Evolutionary conservation across 768 basidiomycete species (phyloP), one percentile per base, ranked within the genome.

Genomic region (Amanita inopinata): DNA sequence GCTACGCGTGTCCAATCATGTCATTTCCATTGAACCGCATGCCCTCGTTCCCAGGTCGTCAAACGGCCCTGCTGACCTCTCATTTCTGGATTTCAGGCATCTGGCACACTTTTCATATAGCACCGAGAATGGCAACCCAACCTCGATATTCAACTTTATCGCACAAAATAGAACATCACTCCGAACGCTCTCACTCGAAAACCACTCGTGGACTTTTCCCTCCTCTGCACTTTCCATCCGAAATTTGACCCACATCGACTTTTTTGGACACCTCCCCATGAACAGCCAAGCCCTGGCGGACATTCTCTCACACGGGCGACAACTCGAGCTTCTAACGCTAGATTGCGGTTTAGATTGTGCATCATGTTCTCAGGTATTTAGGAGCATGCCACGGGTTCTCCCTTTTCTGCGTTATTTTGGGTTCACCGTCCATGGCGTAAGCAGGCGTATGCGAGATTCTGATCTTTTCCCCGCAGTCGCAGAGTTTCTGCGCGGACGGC

Each of bases 401-500:
- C 81, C 80, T 7, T 77, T 80, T 63, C 68, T 86, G 4, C 69
- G 71, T 2, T 72, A 82, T 54, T 83, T 86, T 53, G 64, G 73
- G 1, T 69, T 86, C 50, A 64, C 64, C 9, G 66, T 77, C 12
- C 55, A 60, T n/a, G 56, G 54, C 2, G 53, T 75, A 2, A 61
- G 64, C 9, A 63, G 70, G 38, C 61, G 73, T 14, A 57, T 69
- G 10, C 46, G 53, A 2, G 81, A 84, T 51, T 62, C 69, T 10
- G 81, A 81, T 51, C 63, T 85, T 3, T 81, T 84, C 62, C 80
- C 79, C 2, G 70, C 83, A 5, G 67, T 86, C 32, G 68, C 76
- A 3, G 80, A 77, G 22, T 83, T 84, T 54, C 59, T 86, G 24
- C 70, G 78, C 10, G 74, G 71, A 5, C 64, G 79, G 33, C 58